Base-by-base conservation (phyloP, 208 protist genomes). In the Leishmania amazonensis region DNA sequence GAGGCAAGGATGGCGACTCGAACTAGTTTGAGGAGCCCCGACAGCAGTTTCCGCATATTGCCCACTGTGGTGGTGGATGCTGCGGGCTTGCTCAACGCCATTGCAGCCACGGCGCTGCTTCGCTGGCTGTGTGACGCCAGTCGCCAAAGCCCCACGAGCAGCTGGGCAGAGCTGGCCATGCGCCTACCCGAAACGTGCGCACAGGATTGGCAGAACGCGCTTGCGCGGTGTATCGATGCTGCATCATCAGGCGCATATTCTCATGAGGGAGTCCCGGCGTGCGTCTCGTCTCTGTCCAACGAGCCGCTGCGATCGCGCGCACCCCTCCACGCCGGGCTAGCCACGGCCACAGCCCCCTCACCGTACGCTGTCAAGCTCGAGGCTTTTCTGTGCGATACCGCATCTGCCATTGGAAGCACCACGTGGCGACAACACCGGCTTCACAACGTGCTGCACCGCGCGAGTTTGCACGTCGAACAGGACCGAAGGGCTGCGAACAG, bases 61-160 rank as follows among this genome's bases (percentile, higher is more conserved):
- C 47, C 51, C 4, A 65, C 53, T 17, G 68, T 85, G 1, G 62
- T 49, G 6, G 65, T 82, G 15, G 83, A 85, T 54, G 78, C 64
- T 7, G 78, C 83, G 21, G 78, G 80, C 28, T 65, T 85, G 47
- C 80, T 85, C 42, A 21, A 75, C 8, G 60, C 60, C n/a, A 47
- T 85, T 8, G 47, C 42, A 49, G 54, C 28, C 47, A 78, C 83
- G 21, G 11, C 73, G 53, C 40, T 85, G n/a, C 21, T 82, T 21
- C n/a, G 60, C 60, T 85, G 83, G 83, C 45, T 85, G 83, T 72
- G 62, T 7, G 74, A 79, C 28, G 72, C 78, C 35, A 67, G 67
- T 19, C 60, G 38, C 40, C 80, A 80, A 58, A 85, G 83, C 42
- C 83, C 83, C 24, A 85, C 78, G 21, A 82, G 78, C 65, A 62